A percentile compares a stretch with the other conserved stretches of the same genome.
These are phyloP conservation scores for Aureobasidium sp. DNA, from an alignment of 2,329 filamentous ascomycete species.

Conservation along the genomic window DNA sequence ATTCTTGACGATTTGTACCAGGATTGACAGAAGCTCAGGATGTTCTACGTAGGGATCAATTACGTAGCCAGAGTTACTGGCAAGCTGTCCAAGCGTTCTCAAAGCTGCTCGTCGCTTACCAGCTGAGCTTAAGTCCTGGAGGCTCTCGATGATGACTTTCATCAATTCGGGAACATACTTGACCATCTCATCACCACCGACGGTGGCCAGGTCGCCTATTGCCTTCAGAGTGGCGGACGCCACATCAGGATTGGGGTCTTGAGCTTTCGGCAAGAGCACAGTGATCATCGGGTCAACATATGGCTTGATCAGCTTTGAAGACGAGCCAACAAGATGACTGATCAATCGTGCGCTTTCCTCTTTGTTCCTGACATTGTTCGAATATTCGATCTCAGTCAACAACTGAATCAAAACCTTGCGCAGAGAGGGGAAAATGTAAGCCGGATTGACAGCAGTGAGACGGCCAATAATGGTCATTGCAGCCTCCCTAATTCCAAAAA, in stretches of 20 bases:
- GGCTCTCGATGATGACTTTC: slow-evolving; percentile 86
- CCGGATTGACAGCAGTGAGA: slow-evolving; percentile 82
- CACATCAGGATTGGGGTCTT: slow-evolving; percentile 76
- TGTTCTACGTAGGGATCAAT: slow-evolving; percentile 95
- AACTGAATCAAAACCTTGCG: slow-evolving; percentile 94
- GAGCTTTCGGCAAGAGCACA: slow-evolving; percentile 87
- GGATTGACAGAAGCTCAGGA: slow-evolving; percentile 81
- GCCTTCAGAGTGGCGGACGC: slow-evolving; percentile 93
- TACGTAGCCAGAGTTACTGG: slow-evolving; percentile 95
- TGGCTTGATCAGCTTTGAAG: slow-evolving; percentile 85
- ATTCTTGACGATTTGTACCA: slow-evolving; percentile 89
- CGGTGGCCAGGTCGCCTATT: slow-evolving; percentile 86
- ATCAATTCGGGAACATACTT: slow-evolving; percentile 87
- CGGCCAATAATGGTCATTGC: slow-evolving; percentile 95
- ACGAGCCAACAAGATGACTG: slow-evolving; percentile 86
- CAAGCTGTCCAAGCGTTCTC: slow-evolving; percentile 82
- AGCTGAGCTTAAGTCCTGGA: slow-evolving; percentile 89
- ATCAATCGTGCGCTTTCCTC: slow-evolving; percentile 93
- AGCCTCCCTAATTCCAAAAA: slow-evolving; percentile 86
- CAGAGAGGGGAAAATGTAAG: slow-evolving; percentile 92
- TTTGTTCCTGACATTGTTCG: slow-evolving; percentile 87
- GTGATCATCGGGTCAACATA: slow-evolving; percentile 96
- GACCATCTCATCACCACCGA: slow-evolving; percentile 90
- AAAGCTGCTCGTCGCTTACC: slow-evolving; percentile 86
- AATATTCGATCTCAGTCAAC: slow-evolving; percentile 92